Evolutionary conservation across 306 rosid genomes (phyloP).

Genomic region (Glycyrrhiza uralensis): DNA sequence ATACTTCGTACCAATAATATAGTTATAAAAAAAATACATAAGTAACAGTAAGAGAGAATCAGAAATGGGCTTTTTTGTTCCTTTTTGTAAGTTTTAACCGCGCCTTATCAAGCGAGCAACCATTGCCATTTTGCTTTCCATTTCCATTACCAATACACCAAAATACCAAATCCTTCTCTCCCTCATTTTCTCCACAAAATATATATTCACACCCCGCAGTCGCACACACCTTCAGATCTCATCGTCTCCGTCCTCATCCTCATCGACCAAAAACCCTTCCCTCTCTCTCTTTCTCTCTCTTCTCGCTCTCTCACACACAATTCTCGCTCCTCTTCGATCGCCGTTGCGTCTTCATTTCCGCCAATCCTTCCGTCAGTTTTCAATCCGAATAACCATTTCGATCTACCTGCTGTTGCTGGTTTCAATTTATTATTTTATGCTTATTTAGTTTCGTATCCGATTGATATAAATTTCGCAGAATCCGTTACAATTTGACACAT

Average conservation of each 20-base stretch:
- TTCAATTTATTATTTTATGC: slow-evolving; percentile 28
- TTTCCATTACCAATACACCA: slow-evolving; percentile 18
- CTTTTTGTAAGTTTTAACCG: slow-evolving; percentile 35
- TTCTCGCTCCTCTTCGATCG: slow-evolving; percentile 28
- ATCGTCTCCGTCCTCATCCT: slow-evolving; percentile 27
- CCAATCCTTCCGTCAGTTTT: neutral
- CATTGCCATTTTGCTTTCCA: neutral
- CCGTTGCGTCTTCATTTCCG: neutral
- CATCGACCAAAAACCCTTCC: slow-evolving; percentile 57
- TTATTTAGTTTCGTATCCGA: slow-evolving; percentile 21
- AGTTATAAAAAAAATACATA: too few relatives aligned
- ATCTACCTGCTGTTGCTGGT: slow-evolving; percentile 32
- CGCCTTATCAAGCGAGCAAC: slow-evolving; percentile 4
- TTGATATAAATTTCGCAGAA: slow-evolving; percentile 27
- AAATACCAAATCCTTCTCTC: slow-evolving; percentile 18
- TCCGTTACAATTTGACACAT: slow-evolving; percentile 38
- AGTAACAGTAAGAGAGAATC: neutral
- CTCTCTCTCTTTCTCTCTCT: neutral
- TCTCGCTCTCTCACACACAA: slow-evolving; percentile 22
- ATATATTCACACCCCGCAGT: slow-evolving; percentile 40
- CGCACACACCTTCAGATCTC: slow-evolving; percentile 71
- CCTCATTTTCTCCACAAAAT: slow-evolving; percentile 26
- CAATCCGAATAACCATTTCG: slow-evolving; percentile 30
- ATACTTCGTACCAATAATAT: too few relatives aligned
- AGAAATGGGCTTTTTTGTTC: slow-evolving; percentile 10